Percentiles rank a stretch among this genome's conserved stretches.
phyloP scores from a whole-genome alignment of 495 filamentous ascomycete genomes.

The Cudoniella acicularis region DNA sequence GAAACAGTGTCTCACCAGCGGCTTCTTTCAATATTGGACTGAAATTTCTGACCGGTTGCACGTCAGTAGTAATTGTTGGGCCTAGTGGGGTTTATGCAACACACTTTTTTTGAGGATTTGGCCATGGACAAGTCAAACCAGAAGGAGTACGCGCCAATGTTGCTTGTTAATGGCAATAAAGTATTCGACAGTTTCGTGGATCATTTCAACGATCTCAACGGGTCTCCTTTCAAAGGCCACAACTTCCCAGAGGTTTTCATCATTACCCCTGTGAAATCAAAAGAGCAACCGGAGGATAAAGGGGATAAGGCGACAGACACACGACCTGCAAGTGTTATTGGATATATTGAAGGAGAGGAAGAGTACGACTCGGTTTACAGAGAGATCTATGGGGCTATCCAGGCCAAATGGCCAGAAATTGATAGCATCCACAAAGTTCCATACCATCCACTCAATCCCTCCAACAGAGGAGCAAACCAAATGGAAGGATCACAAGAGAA shows the following conservation, averaged over 20 bases:
- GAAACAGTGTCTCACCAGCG: no score
- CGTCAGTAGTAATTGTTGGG: not conserved
- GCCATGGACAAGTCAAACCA: not conserved
- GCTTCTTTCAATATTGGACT: not conserved
- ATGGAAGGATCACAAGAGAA: not conserved
- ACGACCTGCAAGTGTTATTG: not conserved
- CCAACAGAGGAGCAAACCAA: not conserved
- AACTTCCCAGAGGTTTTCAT: conserved; percentile 6
- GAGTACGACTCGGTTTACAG: not conserved
- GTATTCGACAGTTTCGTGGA: no score
- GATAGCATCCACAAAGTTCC: not conserved
- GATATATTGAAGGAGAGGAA: not conserved
- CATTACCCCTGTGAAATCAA: conserved; percentile 1
- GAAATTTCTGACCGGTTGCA: not conserved
- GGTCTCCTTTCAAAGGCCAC: no score
- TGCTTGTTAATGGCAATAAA: no score
- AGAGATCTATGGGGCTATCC: not conserved
- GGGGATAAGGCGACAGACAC: not conserved
- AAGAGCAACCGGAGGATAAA: not conserved
- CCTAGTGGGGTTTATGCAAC: not conserved
- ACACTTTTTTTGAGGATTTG: not conserved
- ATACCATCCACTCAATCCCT: not conserved
- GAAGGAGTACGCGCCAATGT: no score
- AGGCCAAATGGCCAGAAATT: not conserved
- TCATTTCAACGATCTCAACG: no score